Percentiles rank a stretch among this genome's conserved stretches.
These are phyloP conservation scores for Polygonum maritimum DNA, from an alignment of 148 eudicot genomes.

Conservation along the genomic window DNA sequence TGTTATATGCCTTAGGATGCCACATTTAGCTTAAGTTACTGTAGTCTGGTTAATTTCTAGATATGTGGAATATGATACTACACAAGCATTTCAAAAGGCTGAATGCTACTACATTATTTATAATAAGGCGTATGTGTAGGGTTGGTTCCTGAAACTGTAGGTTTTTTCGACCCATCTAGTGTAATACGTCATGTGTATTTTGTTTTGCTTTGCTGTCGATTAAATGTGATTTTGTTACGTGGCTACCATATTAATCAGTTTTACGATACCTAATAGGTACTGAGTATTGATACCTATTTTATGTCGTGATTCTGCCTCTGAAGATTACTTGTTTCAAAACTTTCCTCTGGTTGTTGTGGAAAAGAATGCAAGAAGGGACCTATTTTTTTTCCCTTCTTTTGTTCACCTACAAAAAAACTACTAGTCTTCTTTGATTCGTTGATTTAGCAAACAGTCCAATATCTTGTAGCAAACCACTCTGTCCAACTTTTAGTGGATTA, in stretches of 20 bases:
- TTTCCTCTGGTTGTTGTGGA: not conserved
- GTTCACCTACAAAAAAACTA: not conserved
- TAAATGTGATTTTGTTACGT: not conserved
- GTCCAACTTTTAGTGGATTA: too few relatives aligned
- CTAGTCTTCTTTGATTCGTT: not conserved
- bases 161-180: not conserved
- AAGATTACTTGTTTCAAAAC: not conserved
- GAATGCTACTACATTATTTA: too few relatives aligned
- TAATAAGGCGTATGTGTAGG: too few relatives aligned
- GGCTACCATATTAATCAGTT: not conserved
- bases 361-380: not conserved
- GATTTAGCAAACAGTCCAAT: not conserved
- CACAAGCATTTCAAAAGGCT: too few relatives aligned
- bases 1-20: not conserved
- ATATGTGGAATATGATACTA: not conserved
- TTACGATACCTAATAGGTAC: not conserved
- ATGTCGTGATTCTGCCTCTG: not conserved
- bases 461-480: not conserved
- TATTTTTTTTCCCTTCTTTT: not conserved
- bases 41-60: not conserved
- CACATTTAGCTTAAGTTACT: not conserved
- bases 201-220: not conserved
- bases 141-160: not conserved
- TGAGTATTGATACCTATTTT: not conserved
- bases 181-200: not conserved